Percentiles rank a stretch among this genome's conserved stretches.
These are phyloP conservation scores for Mimosa pudica DNA, from an alignment of 306 rosid genomes.

Conservation along the genomic window DNA sequence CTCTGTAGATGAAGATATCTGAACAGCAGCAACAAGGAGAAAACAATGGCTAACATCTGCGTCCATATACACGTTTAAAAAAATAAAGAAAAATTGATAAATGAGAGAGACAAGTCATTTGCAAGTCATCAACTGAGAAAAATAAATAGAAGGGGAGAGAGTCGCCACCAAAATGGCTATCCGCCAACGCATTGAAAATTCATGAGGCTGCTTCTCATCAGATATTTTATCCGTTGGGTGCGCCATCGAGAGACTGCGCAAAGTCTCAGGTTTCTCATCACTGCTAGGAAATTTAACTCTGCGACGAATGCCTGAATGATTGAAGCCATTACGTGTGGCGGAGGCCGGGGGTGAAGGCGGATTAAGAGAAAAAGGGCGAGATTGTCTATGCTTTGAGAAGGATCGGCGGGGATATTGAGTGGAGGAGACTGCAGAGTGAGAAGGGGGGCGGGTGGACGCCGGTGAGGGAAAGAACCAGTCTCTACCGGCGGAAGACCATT, in stretches of 20 bases:
- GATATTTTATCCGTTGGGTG: slow-evolving; percentile 36
- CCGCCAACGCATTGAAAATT: slow-evolving; percentile 44
- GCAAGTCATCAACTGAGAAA: neutral
- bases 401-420: slow-evolving; percentile 52
- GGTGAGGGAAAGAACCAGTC: slow-evolving; percentile 90
- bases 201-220: slow-evolving; percentile 22
- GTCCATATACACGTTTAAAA: slow-evolving; percentile 18
- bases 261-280: slow-evolving; percentile 35
- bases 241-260: slow-evolving; percentile 22
- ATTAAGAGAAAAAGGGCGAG: slow-evolving; percentile 39
- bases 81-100: neutral
- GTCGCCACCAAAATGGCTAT: slow-evolving; percentile 44
- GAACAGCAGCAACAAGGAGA: slow-evolving; percentile 56
- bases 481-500: slow-evolving; percentile 53
- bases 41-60: slow-evolving; percentile 57
- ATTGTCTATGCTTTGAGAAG: slow-evolving; percentile 42
- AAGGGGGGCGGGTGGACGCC: slow-evolving; percentile 50
- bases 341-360: slow-evolving; percentile 25
- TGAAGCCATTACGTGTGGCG: slow-evolving; percentile 18
- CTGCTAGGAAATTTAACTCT: slow-evolving; percentile 48
- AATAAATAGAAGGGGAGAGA: slow-evolving; percentile 18
- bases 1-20: slow-evolving; percentile 54
- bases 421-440: slow-evolving; percentile 29
- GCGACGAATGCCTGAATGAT: slow-evolving; percentile 48
- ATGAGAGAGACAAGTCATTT: slow-evolving; percentile 6